Percentiles rank a stretch among this genome's conserved stretches.
Conservation (phyloP, 768 basidiomycete species). For the Sporobolomyces pararoseus region DNA sequence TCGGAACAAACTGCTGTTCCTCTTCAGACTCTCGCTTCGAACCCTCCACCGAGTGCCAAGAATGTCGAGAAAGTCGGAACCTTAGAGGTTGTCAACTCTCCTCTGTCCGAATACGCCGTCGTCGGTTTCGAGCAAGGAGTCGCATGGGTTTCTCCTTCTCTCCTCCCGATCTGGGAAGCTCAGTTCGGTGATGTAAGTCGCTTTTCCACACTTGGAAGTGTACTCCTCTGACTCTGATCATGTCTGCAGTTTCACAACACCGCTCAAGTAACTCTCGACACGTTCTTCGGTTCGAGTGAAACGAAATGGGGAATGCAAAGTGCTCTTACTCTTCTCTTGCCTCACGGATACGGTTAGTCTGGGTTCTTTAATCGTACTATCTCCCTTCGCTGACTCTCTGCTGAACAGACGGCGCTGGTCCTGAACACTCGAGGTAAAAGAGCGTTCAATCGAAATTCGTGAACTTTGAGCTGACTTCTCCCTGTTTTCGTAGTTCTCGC, state of each 20-base stretch:
- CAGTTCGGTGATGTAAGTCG: constrained; percentile 66
- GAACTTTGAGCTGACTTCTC: not conserved
- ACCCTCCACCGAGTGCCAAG: constrained; percentile 26
- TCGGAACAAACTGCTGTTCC: constrained; percentile 76
- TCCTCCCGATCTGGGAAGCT: constrained; percentile 87
- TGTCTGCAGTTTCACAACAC: constrained; percentile 71
- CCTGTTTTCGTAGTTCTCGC: constrained; percentile 55
- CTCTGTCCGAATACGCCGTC: constrained; percentile 41
- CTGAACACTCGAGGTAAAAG: constrained; percentile 69
- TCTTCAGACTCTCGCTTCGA: constrained; percentile 59
- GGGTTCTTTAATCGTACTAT: not conserved
- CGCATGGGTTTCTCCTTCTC: constrained; percentile 77
- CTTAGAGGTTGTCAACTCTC: constrained; percentile 53
- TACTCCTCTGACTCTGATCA: not conserved
- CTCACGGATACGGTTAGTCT: constrained; percentile 60
- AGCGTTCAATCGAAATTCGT: no score
- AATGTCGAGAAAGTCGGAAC: constrained; percentile 6
- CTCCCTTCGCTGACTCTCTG: not conserved
- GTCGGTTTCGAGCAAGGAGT: constrained; percentile 76
- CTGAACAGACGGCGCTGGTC: constrained; percentile 74
- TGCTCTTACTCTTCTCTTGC: constrained; percentile 75
- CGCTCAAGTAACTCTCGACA: constrained; percentile 84
- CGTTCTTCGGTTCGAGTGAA: constrained; percentile 77
- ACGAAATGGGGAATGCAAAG: constrained; percentile 94
- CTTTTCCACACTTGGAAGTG: not conserved